Evolutionary conservation across 1,139 yeast genomes (phyloP).

Genomic region (Pichia cactophila): DNA sequence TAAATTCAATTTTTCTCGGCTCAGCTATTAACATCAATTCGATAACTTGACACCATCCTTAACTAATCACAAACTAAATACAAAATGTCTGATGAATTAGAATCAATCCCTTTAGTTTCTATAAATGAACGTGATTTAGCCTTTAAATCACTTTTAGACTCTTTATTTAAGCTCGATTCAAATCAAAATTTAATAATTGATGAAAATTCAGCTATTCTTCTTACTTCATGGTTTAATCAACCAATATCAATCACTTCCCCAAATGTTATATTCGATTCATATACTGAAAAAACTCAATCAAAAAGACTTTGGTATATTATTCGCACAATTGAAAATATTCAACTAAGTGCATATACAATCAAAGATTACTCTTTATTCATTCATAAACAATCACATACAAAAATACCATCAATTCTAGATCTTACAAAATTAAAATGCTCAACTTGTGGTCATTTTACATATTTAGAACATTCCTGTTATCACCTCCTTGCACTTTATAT

Average conservation of each 20-base stretch:
- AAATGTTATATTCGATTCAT: neutral
- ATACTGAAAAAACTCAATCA: neutral
- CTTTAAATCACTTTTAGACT: neutral
- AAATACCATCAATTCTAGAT: neutral
- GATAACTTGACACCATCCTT: too few relatives aligned
- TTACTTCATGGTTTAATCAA: neutral
- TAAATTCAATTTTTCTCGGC: too few relatives aligned
- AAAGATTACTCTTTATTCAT: neutral
- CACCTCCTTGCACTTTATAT: neutral
- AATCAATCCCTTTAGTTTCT: too few relatives aligned
- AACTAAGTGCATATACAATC: neutral
- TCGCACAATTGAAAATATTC: neutral
- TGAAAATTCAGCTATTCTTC: neutral
- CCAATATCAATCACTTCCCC: neutral
- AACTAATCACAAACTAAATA: too few relatives aligned
- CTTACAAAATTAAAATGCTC: neutral
- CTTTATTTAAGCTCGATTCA: neutral
- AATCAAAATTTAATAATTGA: neutral
- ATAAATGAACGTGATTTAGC: neutral
- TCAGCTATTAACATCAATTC: too few relatives aligned
- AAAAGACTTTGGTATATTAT: neutral
- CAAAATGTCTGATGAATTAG: too few relatives aligned
- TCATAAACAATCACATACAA: neutral
- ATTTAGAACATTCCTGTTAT: neutral
- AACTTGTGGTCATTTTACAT: slow-evolving; percentile 1